Base-by-base conservation (phyloP, 768 basidiomycete genomes). In the Russula abietina region DNA sequence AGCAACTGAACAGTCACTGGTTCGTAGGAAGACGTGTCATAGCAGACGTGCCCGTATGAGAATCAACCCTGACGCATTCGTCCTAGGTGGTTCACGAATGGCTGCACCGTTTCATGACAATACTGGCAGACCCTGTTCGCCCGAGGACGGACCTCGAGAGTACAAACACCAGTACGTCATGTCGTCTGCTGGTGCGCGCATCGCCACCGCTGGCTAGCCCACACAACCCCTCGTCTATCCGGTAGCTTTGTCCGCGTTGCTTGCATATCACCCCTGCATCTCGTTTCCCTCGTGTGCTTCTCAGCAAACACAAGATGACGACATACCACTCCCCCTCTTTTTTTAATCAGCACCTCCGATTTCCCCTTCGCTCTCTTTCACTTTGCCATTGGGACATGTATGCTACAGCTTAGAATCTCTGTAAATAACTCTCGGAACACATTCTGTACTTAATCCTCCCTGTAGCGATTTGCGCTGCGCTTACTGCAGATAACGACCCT, bases 11-110 rank as follows among this genome's bases (percentile, higher is more conserved):
- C 57, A 77, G 78, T 58, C 78, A 81, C 54, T 86, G 84, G 84
- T 85, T 71, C 66, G 73, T 73, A 43, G 30, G 55, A 22, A 49
- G 46, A 46, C 51, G 61, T 43, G 33, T 5, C 51, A 6, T 45
- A 41, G 39, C 48, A 65, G 39, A 43, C 6, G 14, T 39, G 17
- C 38, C 38, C 38, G 32, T 28, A 45, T 43, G 39, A 39, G 49
- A 4, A 55, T 60, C 49, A 39, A 59, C 10, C 48, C 39, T 59
- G 63, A 64, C 26, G 16, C 19, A 36, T 59, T 49, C 50, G 72
- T 61, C 32, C 4, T 67, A 89, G 87, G 87, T 89, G 88, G 88
- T 89, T 88, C 71, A 80, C 84, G 65, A 82, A 79, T 67, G 88
- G 88, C 46, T 89, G 88, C 71, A 78, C 80, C 19, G 79, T 88